Evolutionary conservation across 2,329 filamentous ascomycete genomes (phyloP), one percentile per base, ranked within the genome.

Genomic region (Arthrobotrys conoides): DNA sequence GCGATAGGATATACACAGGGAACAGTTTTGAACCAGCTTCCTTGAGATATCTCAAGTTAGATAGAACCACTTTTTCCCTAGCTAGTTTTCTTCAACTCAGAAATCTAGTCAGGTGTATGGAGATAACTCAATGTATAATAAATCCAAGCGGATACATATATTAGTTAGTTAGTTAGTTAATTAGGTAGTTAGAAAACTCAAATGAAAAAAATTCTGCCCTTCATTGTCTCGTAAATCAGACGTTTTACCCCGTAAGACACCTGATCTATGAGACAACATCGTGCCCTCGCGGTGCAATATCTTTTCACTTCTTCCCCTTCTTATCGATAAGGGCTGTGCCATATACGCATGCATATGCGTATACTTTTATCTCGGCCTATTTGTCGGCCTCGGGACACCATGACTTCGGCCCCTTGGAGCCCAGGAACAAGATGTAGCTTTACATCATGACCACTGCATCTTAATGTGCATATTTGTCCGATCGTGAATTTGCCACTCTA

Each of bases 261-360:
- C 75, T 78, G 75, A 78, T 78, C 71, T 78, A 78, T 70, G 75
- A 78, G 75, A 78, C 75, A 78, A 78, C 57, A 61, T 61, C 57
- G 57, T 61, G 57, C 57, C 57, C 57, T 61, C 57, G 57, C 57
- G 57, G 57, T 61, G 57, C 46, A 27, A 59, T 44, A 55, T 53
- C 48, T 67, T 67, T 48, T 67, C 64, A 41, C 12, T 51, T 51
- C 44, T 53, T 55, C 64, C 33, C 27, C 14, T 67, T 20, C 64
- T 53, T 67, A 49, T 41, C 46, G 48, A 51, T 41, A 67, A 67
- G 64, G 48, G 46, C 48, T 51, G n/a, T 67, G 22, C 64, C 44
- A 55, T 55, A 38, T 67, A 16, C 46, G 33, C 30, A 5, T 46
- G 33, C 30, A 5, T 14, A 16, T n/a, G 12, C 44, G 14, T 49